phyloP scores from a whole-genome alignment of 164 flowering plant species.

The Annona cherimola region DNA sequence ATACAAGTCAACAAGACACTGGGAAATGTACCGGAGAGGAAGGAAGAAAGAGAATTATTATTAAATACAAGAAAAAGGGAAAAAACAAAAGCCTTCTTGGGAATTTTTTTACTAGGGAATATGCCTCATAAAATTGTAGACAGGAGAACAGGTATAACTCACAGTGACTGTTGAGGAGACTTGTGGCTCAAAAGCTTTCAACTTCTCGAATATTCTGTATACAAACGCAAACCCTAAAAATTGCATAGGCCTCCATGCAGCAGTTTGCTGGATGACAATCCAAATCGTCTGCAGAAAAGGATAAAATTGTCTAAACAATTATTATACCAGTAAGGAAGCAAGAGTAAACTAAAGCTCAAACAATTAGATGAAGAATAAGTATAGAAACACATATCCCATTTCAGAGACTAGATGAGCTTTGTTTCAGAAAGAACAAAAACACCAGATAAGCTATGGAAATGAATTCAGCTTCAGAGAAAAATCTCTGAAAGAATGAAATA shows the following conservation, averaged over 20 bases:
- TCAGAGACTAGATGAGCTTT: not conserved
- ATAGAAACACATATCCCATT: not conserved
- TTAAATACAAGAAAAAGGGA: not conserved
- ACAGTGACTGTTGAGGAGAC: slow-evolving; percentile 71
- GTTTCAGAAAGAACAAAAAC: too few species aligned
- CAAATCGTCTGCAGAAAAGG: slow-evolving; percentile 66
- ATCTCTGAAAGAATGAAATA: too few species aligned
- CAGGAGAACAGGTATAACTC: slow-evolving; percentile 22
- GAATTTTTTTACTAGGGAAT: not conserved
- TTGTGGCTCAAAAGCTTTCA: slow-evolving; percentile 71
- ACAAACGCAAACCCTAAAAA: slow-evolving; percentile 78
- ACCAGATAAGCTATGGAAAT: too few species aligned
- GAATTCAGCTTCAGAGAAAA: too few species aligned
- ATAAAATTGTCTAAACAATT: slow-evolving; percentile 3
- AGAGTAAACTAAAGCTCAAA: not conserved
- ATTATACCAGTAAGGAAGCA: not conserved
- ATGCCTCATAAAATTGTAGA: not conserved
- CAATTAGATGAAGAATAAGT: not conserved
- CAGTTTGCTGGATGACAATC: slow-evolving; percentile 58
- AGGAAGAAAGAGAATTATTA: not conserved
- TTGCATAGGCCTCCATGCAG: slow-evolving; percentile 91
- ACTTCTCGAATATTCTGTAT: slow-evolving; percentile 89
- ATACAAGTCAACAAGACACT: not conserved
- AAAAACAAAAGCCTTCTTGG: not conserved
- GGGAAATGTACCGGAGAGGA: not conserved